A percentile compares a stretch with the other conserved stretches of the same genome.
Conservation (phyloP, 306 rosid genomes). For the Nissolia schottii region DNA sequence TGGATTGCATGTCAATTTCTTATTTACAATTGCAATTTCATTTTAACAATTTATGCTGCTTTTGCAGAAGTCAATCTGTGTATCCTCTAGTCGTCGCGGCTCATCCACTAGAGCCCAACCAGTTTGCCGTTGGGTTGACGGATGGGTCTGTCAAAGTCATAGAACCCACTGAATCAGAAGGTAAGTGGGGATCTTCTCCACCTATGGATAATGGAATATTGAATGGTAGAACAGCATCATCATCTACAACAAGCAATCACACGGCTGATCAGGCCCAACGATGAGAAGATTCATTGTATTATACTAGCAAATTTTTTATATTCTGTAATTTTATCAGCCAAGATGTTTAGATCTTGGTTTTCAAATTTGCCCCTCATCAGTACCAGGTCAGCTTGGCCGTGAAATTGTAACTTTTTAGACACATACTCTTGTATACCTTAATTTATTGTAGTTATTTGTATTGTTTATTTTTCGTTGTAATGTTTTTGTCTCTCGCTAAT, state of each 20-base stretch:
- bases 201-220: constrained; percentile 57
- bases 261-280: constrained; percentile 61
- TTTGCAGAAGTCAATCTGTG: constrained; percentile 58
- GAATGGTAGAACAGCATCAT: constrained; percentile 55
- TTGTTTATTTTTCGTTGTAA: constrained; percentile 20
- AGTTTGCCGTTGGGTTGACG: constrained; percentile 68
- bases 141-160: constrained; percentile 84
- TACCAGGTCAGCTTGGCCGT: constrained; percentile 38
- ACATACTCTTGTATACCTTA: constrained; percentile 28
- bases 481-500: neutral
- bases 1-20: neutral
- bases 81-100: constrained; percentile 69
- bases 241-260: constrained; percentile 67
- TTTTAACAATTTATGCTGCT: neutral
- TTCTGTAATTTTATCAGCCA: constrained; percentile 36
- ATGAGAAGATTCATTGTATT: constrained; percentile 40
- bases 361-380: constrained; percentile 33
- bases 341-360: constrained; percentile 34
- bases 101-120: constrained; percentile 71
- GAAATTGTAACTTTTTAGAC: constrained; percentile 25
- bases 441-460: constrained; percentile 44
- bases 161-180: constrained; percentile 68
- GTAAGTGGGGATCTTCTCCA: constrained; percentile 67
- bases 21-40: neutral
- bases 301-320: constrained; percentile 23